Evolutionary conservation across 805 yeast species (phyloP).

Genomic region (Monosporozyma aerobia): DNA sequence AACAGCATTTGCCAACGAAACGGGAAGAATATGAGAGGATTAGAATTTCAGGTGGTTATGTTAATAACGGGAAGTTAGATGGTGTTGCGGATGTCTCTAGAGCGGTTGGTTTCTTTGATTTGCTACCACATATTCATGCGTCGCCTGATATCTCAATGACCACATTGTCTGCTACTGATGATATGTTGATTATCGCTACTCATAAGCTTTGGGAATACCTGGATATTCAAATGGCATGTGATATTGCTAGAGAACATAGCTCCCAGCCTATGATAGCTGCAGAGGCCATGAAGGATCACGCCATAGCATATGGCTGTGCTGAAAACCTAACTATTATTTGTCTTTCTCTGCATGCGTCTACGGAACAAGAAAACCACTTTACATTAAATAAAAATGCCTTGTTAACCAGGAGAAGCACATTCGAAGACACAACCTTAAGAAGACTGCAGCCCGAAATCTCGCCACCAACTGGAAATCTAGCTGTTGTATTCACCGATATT

Average conservation of each 20-base stretch:
- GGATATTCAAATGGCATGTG: conserved; percentile 79
- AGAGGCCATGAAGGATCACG: conserved; percentile 85
- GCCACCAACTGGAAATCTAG: conserved; percentile 90
- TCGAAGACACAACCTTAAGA: conserved; percentile 70
- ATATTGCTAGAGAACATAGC: conserved; percentile 72
- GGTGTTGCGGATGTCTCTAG: conserved; percentile 77
- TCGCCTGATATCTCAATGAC: conserved; percentile 70
- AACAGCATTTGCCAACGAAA: conserved; percentile 75
- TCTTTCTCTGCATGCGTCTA: conserved; percentile 49
- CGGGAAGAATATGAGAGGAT: conserved; percentile 75
- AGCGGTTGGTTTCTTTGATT: conserved; percentile 83
- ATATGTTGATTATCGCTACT: conserved; percentile 76
- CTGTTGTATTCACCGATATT: conserved; percentile 95
- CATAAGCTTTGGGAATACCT: conserved; percentile 78
- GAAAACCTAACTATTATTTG: conserved; percentile 78
- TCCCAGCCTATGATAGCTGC: conserved; percentile 87
- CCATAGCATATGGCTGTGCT: conserved; percentile 81
- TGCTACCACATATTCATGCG: conserved; percentile 80
- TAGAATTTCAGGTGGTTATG: conserved; percentile 85
- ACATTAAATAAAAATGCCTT: conserved; percentile 32
- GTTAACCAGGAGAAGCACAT: conserved; percentile 43
- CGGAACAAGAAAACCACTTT: conserved; percentile 27
- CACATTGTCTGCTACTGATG: conserved; percentile 60
- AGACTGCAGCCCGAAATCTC: conserved; percentile 82
- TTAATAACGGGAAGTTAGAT: conserved; percentile 77